Percentiles rank a stretch among this genome's conserved stretches.
These are phyloP conservation scores for Castanea mollissima DNA, from an alignment of 306 rosid genomes.

Conservation along the genomic window DNA sequence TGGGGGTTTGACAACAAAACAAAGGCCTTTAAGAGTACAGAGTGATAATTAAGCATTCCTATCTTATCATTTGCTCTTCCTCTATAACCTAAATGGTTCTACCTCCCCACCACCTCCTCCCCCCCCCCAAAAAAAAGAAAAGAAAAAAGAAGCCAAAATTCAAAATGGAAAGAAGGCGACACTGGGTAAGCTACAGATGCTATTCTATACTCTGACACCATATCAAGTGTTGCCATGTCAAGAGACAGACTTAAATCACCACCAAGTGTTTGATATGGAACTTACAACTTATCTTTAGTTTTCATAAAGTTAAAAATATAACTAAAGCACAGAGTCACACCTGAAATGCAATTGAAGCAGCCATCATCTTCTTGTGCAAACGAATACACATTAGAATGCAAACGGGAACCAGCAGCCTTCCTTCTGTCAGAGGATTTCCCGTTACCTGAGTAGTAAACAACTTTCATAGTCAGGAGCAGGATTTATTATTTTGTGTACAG, in stretches of 20 bases:
- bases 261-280: not conserved
- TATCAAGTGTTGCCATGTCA: not conserved
- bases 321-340: conserved; percentile 35
- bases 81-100: not conserved
- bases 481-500: too few species aligned
- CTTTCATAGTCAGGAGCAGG: conserved; percentile 23
- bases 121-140: not conserved
- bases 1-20: not conserved
- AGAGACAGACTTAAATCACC: conserved; percentile 4
- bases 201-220: not conserved
- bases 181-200: not conserved
- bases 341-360: conserved; percentile 69
- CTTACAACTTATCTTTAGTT: conserved; percentile 1
- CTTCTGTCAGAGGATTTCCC: conserved; percentile 53
- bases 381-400: conserved; percentile 61
- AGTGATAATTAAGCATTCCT: not conserved
- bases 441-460: conserved; percentile 44
- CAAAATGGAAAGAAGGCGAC: not conserved
- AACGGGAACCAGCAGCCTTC: conserved; percentile 47
- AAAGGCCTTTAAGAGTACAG: not conserved
- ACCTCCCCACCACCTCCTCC: not conserved
- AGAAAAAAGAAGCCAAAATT: not conserved
- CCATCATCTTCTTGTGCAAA: conserved; percentile 54
- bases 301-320: conserved; percentile 6
- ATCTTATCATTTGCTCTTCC: not conserved